Evolutionary conservation across 371 early-diverging fungal species (phyloP), one percentile per base, ranked within the genome.

Genomic region (Circinella umbellata): DNA sequence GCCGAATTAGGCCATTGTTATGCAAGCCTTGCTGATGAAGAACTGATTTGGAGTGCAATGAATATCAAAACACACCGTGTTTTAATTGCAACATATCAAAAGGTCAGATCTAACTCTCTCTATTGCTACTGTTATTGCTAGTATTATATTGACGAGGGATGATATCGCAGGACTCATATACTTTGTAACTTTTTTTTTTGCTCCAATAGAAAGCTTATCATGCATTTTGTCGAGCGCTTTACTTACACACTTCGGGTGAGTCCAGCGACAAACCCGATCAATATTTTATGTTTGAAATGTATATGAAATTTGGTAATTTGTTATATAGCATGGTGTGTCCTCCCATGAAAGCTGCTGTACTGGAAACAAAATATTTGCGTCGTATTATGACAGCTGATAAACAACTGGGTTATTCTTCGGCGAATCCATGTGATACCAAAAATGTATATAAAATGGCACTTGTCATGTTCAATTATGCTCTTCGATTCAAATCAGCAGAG

Each of bases 331-430:
- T 92, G 67, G 77, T 83, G n/a, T 82, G 89, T 3, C 73, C 82
- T 20, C 94, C 94, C 3, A 91, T 93, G 90, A 69, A 77, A n/a
- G 86, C 88, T 78, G 80, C 79, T 47, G 89, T 90, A 0, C 76
- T 86, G 49, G 61, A 69, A 57, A 55, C 65, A 9, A 55, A 71
- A 46, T 38, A 27, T 61, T 18, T 46, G 18, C 63, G 62, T 17
- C 55, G 68, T 8, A 62, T 38, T 8, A 35, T 79, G 37, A 62
- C 17, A 68, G 74, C 35, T 73, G 78, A 6, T 53, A 70, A 70
- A 27, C 70, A 70, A 42, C 36, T 75, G 10, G 35, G 61, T 9
- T 38, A 62, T 10, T 46, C 59, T 0, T 67, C 64, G 3, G 61
- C 13, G 6, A 63, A 49, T 18, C 63, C 51, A 3, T 73, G 76